Percentiles rank a stretch among this genome's conserved stretches.
phyloP scores from a whole-genome alignment of 1,139 yeast genomes.

The Scheffersomyces lignicola region DNA sequence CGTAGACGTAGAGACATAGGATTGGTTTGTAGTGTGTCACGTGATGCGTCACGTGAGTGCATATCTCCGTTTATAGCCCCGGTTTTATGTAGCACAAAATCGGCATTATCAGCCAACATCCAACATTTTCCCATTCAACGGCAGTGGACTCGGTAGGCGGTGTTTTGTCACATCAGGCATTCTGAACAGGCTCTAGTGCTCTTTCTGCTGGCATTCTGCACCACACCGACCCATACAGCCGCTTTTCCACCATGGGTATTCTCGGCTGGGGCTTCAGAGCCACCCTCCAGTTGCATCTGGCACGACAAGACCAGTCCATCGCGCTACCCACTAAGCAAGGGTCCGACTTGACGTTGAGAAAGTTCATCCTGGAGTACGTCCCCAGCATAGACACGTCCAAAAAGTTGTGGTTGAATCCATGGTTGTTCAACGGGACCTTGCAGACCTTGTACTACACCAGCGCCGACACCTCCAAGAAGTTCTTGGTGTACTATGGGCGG shows the following conservation, averaged over 20 bases:
- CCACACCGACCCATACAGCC: too few relatives aligned
- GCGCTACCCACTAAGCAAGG: slow-evolving; percentile 17
- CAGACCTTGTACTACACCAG: slow-evolving; percentile 71
- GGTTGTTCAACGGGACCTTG: slow-evolving; percentile 67
- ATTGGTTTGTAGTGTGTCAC: too few relatives aligned
- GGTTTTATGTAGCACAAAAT: too few relatives aligned
- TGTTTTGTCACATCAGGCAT: too few relatives aligned
- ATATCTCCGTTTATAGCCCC: too few relatives aligned
- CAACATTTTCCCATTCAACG: too few relatives aligned
- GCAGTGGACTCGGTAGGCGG: too few relatives aligned
- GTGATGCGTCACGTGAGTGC: too few relatives aligned
- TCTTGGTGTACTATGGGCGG: slow-evolving; percentile 74
- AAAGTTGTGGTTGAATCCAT: slow-evolving; percentile 60
- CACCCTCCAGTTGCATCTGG: slow-evolving; percentile 28
- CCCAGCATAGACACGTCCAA: slow-evolving; percentile 27
- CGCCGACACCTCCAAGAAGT: slow-evolving; percentile 51
- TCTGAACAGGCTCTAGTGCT: too few relatives aligned
- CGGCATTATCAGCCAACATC: too few relatives aligned
- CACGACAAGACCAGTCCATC: slow-evolving; percentile 19
- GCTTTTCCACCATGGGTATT: slow-evolving; percentile 12
- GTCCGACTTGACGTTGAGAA: slow-evolving; percentile 18
- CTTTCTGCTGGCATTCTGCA: too few relatives aligned
- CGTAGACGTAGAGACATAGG: neutral
- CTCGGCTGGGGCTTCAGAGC: slow-evolving; percentile 44
- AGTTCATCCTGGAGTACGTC: slow-evolving; percentile 23